Conservation (phyloP, 805 yeast genomes). For the Saccharomycopsis selenospora region DNA sequence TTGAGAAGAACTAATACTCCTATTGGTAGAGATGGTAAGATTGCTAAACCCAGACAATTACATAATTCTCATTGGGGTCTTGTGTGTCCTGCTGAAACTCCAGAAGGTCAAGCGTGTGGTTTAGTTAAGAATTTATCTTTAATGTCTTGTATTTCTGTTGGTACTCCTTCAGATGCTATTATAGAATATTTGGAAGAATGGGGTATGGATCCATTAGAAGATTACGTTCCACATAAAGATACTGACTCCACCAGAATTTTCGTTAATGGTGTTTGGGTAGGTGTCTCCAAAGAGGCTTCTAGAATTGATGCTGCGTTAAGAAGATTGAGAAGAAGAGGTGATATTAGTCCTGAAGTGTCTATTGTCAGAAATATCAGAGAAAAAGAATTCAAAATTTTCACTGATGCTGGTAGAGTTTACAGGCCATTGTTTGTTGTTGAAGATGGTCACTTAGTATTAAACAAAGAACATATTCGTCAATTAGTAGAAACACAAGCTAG, state of each 20-base stretch:
- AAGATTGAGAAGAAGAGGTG: slow-evolving; percentile 88
- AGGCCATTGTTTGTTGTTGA: slow-evolving; percentile 93
- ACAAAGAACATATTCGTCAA: slow-evolving; percentile 74
- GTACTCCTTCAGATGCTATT: slow-evolving; percentile 94
- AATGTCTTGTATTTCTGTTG: slow-evolving; percentile 97
- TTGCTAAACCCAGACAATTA: slow-evolving; percentile 97
- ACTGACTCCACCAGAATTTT: slow-evolving; percentile 91
- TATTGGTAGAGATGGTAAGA: slow-evolving; percentile 97
- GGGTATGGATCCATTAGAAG: slow-evolving; percentile 98
- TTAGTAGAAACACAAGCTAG: slow-evolving; percentile 58
- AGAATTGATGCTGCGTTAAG: slow-evolving; percentile 84
- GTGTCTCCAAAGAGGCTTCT: slow-evolving; percentile 96
- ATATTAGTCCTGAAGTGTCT: slow-evolving; percentile 92
- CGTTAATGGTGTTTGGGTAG: slow-evolving; percentile 99
- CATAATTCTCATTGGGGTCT: slow-evolving; percentile 99
- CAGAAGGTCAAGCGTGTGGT: slow-evolving; percentile 99
- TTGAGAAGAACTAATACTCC: slow-evolving; percentile 99
- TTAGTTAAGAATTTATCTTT: slow-evolving; percentile 91
- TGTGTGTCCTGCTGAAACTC: slow-evolving; percentile 99
- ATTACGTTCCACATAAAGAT: slow-evolving; percentile 85
- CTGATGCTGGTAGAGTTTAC: slow-evolving; percentile 98
- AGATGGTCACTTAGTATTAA: slow-evolving; percentile 73
- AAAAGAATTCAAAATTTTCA: slow-evolving; percentile 89
- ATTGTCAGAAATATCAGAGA: slow-evolving; percentile 96
- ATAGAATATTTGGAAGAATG: slow-evolving; percentile 91